These are phyloP conservation scores for Aplosporella prunicola DNA, from an alignment of 2,329 filamentous ascomycete species.

Conservation along the genomic window DNA sequence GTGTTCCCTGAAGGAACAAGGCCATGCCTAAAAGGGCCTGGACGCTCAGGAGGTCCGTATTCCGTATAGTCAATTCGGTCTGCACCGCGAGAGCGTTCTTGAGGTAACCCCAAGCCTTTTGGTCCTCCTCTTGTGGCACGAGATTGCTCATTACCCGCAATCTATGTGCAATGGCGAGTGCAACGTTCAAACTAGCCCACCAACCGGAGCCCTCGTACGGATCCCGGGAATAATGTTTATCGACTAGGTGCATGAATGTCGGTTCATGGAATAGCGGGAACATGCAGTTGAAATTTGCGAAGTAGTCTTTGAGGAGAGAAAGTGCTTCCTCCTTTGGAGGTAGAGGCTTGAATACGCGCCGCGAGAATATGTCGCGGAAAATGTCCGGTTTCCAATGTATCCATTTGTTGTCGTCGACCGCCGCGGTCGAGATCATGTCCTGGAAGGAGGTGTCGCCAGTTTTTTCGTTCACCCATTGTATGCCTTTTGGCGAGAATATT, in stretches of 20 bases:
- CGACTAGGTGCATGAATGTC: constrained; percentile 95
- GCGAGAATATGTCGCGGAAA: constrained; percentile 82
- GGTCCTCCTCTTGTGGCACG: constrained; percentile 81
- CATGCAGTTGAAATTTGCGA: constrained; percentile 98
- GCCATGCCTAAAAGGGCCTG: constrained; percentile 91
- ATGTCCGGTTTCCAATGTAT: constrained; percentile 98
- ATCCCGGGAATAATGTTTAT: constrained; percentile 84
- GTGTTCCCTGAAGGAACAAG: constrained; percentile 89
- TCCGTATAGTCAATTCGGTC: constrained; percentile 87
- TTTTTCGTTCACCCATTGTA: constrained; percentile 97
- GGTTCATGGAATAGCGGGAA: constrained; percentile 96
- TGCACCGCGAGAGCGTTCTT: constrained; percentile 96
- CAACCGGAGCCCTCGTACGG: constrained; percentile 93
- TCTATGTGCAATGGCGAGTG: constrained; percentile 83
- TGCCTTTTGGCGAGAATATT: constrained; percentile 96
- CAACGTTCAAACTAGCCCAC: constrained; percentile 96
- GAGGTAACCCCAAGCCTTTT: constrained; percentile 88
- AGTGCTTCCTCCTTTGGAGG: constrained; percentile 81
- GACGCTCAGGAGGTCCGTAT: constrained; percentile 88
- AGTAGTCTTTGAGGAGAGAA: constrained; percentile 84
- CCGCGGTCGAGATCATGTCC: constrained; percentile 81
- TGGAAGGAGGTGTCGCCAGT: constrained; percentile 94
- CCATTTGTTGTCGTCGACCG: constrained; percentile 89
- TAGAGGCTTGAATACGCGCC: constrained; percentile 71
- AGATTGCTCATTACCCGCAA: constrained; percentile 92